Evolutionary conservation across 1,284 basidiomycete species (phyloP), one percentile per base, ranked within the genome.

Genomic region (Ganoderma resinaceum): DNA sequence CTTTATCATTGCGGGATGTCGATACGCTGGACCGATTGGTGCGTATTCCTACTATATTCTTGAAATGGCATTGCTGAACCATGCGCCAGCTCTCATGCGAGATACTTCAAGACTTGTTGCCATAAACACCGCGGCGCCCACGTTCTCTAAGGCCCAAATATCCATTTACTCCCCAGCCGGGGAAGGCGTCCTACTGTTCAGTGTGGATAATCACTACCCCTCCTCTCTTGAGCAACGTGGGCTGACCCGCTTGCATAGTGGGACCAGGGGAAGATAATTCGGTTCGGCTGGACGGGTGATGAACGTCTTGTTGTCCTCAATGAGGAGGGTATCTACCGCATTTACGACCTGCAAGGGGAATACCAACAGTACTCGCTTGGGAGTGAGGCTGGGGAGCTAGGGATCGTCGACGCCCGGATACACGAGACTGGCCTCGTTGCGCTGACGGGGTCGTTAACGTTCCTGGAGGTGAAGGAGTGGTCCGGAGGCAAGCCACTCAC

Each of bases 11-110:
- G 91, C 94, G 35, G 93, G 91, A 26, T 95, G 95, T 76, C 88
- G 89, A 64, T 91, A 95, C 80, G 95, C 95, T 35, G 96, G 97
- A 6, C 95, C 96, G 20, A 83, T 98, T 76, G 96, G 96, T 95
- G 74, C 31, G 62, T 55, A 38, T 26, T 43, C 0, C 16, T 37
- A 23, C 33, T 61, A 49, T 31, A 9, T 63, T 60, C 20, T 42
- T 69, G 38, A 40, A 66, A 57, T 16, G 23, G 46, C 14, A 7
- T 53, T 6, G 46, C 46, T 59, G 40, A 68, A 61, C 2, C 8
- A 42, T 5, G 57, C 23, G 7, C 6, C 73, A 95, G 97, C 97
- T 26, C 81, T 98, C 35, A 94, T 97, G 86, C 87, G 96, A 6
- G 95, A 99, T 77, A 89, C 88, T 62, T 86, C 91, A 12, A 96